Conservation (phyloP, 2,329 filamentous ascomycete species). For the Claviceps monticola region DNA sequence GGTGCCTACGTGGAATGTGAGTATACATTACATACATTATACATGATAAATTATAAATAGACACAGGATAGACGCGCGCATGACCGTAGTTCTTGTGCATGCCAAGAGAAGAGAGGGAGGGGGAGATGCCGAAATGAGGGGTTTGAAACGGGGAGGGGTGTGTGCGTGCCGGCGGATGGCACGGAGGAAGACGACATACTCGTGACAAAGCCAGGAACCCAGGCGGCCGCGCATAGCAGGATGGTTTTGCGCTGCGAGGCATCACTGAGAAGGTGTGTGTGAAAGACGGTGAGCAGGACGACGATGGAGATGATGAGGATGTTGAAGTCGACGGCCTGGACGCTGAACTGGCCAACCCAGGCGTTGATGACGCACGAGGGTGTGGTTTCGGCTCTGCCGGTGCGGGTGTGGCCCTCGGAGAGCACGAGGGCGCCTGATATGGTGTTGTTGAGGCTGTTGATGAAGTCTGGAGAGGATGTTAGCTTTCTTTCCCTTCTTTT, state of each 20-base stretch:
- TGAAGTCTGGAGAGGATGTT: slow-evolving; percentile 17
- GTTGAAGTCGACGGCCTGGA: slow-evolving; percentile 28
- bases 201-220: slow-evolving; percentile 26
- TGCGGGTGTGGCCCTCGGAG: slow-evolving; percentile 12
- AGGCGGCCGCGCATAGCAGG: slow-evolving; percentile 23
- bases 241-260: slow-evolving; percentile 15
- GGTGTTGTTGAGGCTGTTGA: slow-evolving; percentile 28
- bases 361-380: slow-evolving; percentile 26
- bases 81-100: no score
- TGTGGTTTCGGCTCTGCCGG: slow-evolving; percentile 11
- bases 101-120: no score
- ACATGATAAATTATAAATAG: no score
- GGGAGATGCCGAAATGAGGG: no score
- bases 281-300: slow-evolving; percentile 25
- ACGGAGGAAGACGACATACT: slow-evolving; percentile 7
- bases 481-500: background rate
- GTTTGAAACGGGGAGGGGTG: no score
- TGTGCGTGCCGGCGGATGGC: no score
- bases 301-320: slow-evolving; percentile 30
- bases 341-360: slow-evolving; percentile 30
- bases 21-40: no score
- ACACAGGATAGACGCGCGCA: no score
- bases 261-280: slow-evolving; percentile 19
- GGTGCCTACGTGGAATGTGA: background rate
- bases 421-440: slow-evolving; percentile 25